phyloP scores from a whole-genome alignment of 495 filamentous ascomycete genomes.

The Evansstolkia leycettana region DNA sequence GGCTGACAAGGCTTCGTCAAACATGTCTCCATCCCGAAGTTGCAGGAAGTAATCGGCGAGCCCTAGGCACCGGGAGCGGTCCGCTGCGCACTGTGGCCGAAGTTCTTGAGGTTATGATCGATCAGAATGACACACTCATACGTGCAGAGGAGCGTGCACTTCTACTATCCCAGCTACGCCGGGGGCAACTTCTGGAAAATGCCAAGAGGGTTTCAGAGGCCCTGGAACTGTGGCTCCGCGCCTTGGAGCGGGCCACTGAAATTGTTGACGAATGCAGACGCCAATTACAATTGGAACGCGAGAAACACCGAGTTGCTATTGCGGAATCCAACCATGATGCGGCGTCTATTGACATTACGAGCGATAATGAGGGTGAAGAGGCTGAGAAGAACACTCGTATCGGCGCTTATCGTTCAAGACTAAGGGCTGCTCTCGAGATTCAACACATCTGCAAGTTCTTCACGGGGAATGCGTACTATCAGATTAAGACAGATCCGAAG shows the following conservation, averaged over 20 bases:
- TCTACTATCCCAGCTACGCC: conserved; percentile 45
- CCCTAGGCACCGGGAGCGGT: conserved; percentile 49
- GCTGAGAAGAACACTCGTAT: conserved; percentile 34
- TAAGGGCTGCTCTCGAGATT: conserved; percentile 63
- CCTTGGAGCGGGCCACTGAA: conserved; percentile 36
- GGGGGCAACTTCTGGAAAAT: conserved; percentile 67
- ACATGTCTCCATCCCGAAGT: conserved; percentile 79
- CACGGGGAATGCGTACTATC: conserved; percentile 67
- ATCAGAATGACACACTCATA: conserved; percentile 53
- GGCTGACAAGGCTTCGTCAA: conserved; percentile 63
- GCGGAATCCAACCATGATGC: conserved; percentile 5
- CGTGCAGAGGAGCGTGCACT: conserved; percentile 54
- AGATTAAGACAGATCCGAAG: conserved; percentile 61
- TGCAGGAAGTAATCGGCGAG: conserved; percentile 52
- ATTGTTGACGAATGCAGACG: conserved; percentile 54
- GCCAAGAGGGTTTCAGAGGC: conserved; percentile 44
- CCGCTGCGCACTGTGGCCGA: conserved; percentile 70
- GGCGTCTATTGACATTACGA: conserved; percentile 12
- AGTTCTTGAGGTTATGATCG: conserved; percentile 81
- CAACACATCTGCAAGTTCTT: conserved; percentile 79
- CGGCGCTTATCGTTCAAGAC: conserved; percentile 47
- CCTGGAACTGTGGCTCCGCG: conserved; percentile 51
- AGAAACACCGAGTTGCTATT: conserved; percentile 9
- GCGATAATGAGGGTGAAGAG: conserved; percentile 34
- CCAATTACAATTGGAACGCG: conserved; percentile 41